Evolutionary conservation across 2,329 filamentous ascomycete genomes (phyloP), one percentile per base, ranked within the genome.

Genomic region (Penicillium sp.): DNA sequence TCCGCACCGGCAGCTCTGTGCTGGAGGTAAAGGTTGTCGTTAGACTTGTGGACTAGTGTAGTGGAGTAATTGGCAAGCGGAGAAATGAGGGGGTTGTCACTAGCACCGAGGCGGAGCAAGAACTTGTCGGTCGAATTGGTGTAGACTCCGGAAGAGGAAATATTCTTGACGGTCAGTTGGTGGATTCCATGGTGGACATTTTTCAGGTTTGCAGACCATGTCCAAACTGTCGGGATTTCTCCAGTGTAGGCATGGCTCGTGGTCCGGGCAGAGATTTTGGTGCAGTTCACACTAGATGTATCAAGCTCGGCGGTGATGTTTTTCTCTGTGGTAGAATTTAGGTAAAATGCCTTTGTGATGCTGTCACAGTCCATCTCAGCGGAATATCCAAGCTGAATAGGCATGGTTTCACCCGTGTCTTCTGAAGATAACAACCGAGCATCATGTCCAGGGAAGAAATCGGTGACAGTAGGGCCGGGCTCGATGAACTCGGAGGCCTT

Each of bases 121-220:
- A 88, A 86, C 55, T 82, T 81, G 61, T 88, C 86, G 17, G 78
- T 72, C 0, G 83, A 76, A 44, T 79, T 74, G 1, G 84, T 86
- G 47, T 55, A 38, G 21, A 38, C 29, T 38, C 47, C 47, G 23
- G 29, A 35, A 10, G 53, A 44, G n/a, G 75, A 76, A 4, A 68
- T 67, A 25, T 51, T 57, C 1, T 76, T 77, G 45, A 88, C 70
- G 0, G 81, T 84, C 54, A 88, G 66, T 35, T 78, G 76, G 67
- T 89, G 83, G 29, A 88, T 75, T 43, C 86, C 86, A 58, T 88
- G 82, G 7, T 82, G 81, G 1, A 88, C 83, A 49, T 83, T 80
- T 15, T 74, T 76, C 33, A 89, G 68, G 10, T 76, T 82, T 5
- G 80, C 81, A 3, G 74, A 76, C 71, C 82, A 83, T n/a, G 73